Evolutionary conservation across 1,284 basidiomycete genomes (phyloP).

Genomic region (Ganoderma lingzhi): DNA sequence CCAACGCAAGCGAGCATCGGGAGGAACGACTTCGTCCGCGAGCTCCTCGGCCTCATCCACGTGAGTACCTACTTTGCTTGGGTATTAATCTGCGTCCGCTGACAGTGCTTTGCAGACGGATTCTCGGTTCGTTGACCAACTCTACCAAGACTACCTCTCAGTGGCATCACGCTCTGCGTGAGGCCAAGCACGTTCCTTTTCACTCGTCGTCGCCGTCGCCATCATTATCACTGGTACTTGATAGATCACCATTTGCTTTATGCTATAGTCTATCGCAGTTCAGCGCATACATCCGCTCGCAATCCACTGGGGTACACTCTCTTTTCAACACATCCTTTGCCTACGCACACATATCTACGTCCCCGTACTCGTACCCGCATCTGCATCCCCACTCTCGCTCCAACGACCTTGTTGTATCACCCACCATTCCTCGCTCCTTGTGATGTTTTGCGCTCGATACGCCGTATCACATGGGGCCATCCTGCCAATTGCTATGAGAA

Average conservation of each 20-base stretch:
- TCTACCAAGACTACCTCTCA: slow-evolving; percentile 33
- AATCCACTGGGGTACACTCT: background rate
- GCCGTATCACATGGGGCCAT: background rate
- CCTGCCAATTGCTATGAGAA: slow-evolving; percentile 1
- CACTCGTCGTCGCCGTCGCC: background rate
- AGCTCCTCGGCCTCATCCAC: slow-evolving; percentile 74
- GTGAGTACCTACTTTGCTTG: slow-evolving; percentile 49
- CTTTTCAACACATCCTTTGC: background rate
- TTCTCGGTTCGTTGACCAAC: slow-evolving; percentile 33
- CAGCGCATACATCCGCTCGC: slow-evolving; percentile 1
- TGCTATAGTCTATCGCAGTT: background rate
- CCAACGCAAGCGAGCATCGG: slow-evolving; percentile 42
- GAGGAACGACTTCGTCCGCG: slow-evolving; percentile 71
- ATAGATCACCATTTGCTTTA: slow-evolving; percentile 4
- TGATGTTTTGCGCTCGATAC: slow-evolving; percentile 16
- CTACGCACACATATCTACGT: background rate
- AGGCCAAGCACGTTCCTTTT: background rate
- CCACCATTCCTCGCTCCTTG: background rate
- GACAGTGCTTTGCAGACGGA: slow-evolving; percentile 28
- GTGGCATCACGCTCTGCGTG: slow-evolving; percentile 13
- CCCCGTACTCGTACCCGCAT: background rate
- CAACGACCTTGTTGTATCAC: slow-evolving; percentile 13
- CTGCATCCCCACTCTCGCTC: background rate
- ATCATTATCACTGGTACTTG: background rate
- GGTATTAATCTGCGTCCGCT: background rate